Percentiles rank a stretch among this genome's conserved stretches.
Evolutionary conservation across 257 asterid species (phyloP).

Genomic region (Capsicum baccatum): DNA sequence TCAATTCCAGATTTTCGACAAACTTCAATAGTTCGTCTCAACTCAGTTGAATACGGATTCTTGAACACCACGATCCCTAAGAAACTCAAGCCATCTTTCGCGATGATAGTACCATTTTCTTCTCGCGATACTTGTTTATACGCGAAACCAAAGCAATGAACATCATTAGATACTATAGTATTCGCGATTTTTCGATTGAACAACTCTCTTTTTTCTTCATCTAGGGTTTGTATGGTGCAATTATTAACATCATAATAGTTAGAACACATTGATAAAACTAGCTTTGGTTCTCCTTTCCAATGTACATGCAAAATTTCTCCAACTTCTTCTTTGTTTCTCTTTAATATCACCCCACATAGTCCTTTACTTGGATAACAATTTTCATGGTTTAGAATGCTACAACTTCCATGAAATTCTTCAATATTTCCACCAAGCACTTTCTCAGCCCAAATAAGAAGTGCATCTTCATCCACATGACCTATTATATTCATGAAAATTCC

Average conservation of each 20-base stretch:
- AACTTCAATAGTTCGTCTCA: conserved; percentile 38
- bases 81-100: conserved; percentile 31
- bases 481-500: conserved; percentile 31
- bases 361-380: neutral
- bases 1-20: conserved; percentile 36
- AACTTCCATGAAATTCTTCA: conserved; percentile 23
- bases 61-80: conserved; percentile 46
- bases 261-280: conserved; percentile 41
- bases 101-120: neutral
- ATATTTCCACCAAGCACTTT: conserved; percentile 30
- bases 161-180: neutral
- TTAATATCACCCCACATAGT: neutral
- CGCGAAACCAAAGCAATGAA: conserved; percentile 45
- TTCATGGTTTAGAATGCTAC: conserved; percentile 2
- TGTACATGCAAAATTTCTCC: conserved; percentile 20
- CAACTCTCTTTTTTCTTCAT: conserved; percentile 30
- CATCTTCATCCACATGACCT: conserved; percentile 24
- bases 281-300: conserved; percentile 45
- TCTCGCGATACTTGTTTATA: conserved; percentile 31
- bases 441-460: conserved; percentile 46
- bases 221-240: conserved; percentile 44
- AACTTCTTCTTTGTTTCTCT: conserved; percentile 11
- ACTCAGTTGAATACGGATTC: conserved; percentile 39
- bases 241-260: conserved; percentile 41
- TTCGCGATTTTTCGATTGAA: conserved; percentile 29